Evolutionary conservation across 1,139 yeast species (phyloP).

Genomic region (Sugiyamaella pinicola): DNA sequence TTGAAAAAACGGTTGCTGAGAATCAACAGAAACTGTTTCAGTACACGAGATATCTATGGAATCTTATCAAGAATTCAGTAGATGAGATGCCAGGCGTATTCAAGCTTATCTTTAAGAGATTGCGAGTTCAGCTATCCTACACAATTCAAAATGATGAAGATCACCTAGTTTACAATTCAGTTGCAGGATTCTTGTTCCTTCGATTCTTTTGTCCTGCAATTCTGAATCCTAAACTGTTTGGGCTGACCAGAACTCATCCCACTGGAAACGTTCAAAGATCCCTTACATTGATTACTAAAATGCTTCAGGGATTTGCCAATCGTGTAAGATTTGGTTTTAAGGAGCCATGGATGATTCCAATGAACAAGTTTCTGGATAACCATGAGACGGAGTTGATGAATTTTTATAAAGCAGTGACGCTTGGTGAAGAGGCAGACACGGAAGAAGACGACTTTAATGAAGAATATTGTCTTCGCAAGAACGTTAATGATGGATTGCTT

Average conservation of each 20-base stretch:
- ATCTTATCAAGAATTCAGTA: conserved; percentile 64
- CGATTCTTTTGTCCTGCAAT: conserved; percentile 91
- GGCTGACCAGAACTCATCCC: conserved; percentile 69
- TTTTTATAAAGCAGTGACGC: conserved; percentile 71
- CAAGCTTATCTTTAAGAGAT: conserved; percentile 46
- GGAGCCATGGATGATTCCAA: conserved; percentile 73
- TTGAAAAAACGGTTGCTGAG: conserved; percentile 46
- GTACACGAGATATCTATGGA: conserved; percentile 72
- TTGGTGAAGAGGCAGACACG: conserved; percentile 22
- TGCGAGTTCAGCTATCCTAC: conserved; percentile 31
- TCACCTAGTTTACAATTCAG: conserved; percentile 50
- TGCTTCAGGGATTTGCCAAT: conserved; percentile 77
- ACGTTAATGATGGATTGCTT: conserved; percentile 15
- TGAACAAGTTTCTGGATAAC: conserved; percentile 67
- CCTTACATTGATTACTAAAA: conserved; percentile 78
- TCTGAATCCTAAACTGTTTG: conserved; percentile 81
- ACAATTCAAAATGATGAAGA: conserved; percentile 29
- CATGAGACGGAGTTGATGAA: conserved; percentile 62
- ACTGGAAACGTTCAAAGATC: conserved; percentile 73
- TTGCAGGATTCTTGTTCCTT: conserved; percentile 81
- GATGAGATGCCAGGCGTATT: conserved; percentile 76
- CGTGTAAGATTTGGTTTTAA: conserved; percentile 73
- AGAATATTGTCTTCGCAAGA: conserved; percentile 21
- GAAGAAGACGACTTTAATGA: conserved; percentile 55
- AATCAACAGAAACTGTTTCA: conserved; percentile 57